Base-by-base conservation (phyloP, 2,329 filamentous ascomycete species). In the Colletotrichum costaricense region DNA sequence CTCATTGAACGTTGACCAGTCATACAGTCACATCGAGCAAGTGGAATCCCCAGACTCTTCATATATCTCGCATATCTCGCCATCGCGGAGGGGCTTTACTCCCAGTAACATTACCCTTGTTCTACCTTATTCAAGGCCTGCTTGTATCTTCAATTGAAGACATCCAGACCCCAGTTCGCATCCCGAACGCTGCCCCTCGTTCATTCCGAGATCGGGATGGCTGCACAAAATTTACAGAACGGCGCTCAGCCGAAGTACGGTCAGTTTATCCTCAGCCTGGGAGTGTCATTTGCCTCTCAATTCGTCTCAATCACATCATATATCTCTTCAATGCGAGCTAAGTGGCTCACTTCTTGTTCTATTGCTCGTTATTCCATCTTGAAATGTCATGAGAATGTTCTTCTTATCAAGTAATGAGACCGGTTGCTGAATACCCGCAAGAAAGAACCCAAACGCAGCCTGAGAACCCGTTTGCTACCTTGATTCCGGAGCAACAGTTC, bases 401-500 rank as follows among this genome's bases (percentile, higher is more conserved):
- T 16, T 22, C 22, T n/a, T 22, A 46, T 62, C 30, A 55, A 49
- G 35, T 62, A 22, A 74, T 24, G 84, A 85, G 85, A 86, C 77
- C 76, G 76, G 84, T 88, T 81, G 82, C 90, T 92, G 88, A 92
- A 91, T 89, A 89, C 88, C 84, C 87, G 86, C 80, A 90, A 91
- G 90, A 88, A 90, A 91, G 89, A 88, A 88, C 82, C 76, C 85
- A 82, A 76, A 85, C 89, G 68, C 95, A 98, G 83, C 92, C 94
- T 79, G 96, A 98, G 86, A 99, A 98, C 84, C 96, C 95, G 35
- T 98, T 95, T 82, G 91, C 94, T 74, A 85, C 88, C 76, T 88
- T 98, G 79, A 97, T 99, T 65, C 93, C 95, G 65, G 93, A 98
- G 79, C 97, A 98, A 84, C 89, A 93, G 67, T 93, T 97, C 79